Conservation (phyloP, 73 alveolate species). For the Symbiodinium natans region DNA sequence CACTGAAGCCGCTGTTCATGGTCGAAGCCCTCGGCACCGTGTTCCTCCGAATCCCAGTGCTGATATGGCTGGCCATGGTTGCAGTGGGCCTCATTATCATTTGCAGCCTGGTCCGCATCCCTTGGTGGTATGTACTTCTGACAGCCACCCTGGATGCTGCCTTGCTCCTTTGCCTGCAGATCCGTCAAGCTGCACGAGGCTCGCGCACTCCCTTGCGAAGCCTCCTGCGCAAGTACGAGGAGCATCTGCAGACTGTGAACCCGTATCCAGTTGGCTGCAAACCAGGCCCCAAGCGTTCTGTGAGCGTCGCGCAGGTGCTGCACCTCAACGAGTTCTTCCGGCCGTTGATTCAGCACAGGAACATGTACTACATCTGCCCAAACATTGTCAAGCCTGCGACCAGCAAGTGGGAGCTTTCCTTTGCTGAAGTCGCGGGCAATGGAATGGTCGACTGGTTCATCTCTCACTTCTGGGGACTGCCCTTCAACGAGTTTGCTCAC, state of each 20-base stretch:
- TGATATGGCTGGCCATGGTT: not conserved
- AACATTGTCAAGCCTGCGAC: not conserved
- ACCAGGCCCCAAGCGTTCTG: not conserved
- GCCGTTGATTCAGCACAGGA: not conserved
- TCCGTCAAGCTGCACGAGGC: not conserved
- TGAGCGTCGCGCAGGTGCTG: not conserved
- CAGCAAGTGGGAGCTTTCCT: not conserved
- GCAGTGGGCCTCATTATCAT: not conserved
- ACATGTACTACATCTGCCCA: constrained; percentile 9
- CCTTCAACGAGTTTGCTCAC: not conserved
- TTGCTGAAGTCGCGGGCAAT: constrained; percentile 15
- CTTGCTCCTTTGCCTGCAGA: not conserved
- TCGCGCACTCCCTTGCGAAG: not conserved
- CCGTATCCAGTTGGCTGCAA: not conserved
- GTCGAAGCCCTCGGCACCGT: not conserved
- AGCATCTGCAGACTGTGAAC: not conserved
- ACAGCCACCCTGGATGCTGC: not conserved
- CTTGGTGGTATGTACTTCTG: not conserved
- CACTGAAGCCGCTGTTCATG: not conserved
- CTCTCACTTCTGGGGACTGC: constrained; percentile 34
- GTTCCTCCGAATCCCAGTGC: not conserved
- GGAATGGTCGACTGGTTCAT: constrained; percentile 27
- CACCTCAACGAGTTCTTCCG: not conserved
- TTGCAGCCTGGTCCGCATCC: not conserved
- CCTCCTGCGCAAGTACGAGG: not conserved